Conservation (phyloP, 1,284 basidiomycete species). For the Tylopilus sp. region DNA sequence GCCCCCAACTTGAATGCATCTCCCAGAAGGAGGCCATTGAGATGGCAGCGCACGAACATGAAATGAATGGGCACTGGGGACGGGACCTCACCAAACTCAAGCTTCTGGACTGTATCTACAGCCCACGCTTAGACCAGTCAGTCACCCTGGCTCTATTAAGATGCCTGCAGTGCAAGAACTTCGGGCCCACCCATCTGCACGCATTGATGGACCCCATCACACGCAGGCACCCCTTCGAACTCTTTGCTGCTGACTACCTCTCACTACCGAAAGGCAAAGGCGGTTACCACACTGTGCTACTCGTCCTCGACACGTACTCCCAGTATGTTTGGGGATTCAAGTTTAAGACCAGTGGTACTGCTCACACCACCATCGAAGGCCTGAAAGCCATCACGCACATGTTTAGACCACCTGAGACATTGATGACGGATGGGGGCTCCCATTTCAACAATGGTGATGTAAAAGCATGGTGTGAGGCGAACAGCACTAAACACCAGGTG, state of each 20-base stretch:
- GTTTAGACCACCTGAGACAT: conserved; percentile 39
- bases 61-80: conserved; percentile 29
- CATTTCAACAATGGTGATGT: conserved; percentile 50
- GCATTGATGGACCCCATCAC: background rate
- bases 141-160: conserved; percentile 7
- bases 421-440: conserved; percentile 49
- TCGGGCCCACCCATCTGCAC: background rate
- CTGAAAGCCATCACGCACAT: conserved; percentile 36
- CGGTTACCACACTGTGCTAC: conserved; percentile 29
- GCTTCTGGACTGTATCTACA: conserved; percentile 26
- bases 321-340: conserved; percentile 36
- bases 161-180: conserved; percentile 1
- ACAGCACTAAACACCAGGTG: conserved; percentile 33
- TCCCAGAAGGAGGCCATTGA: conserved; percentile 27
- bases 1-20: conserved; percentile 32
- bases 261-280: conserved; percentile 33
- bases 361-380: conserved; percentile 24
- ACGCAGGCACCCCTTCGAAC: conserved; percentile 15
- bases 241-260: conserved; percentile 38
- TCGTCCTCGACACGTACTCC: conserved; percentile 33
- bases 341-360: conserved; percentile 29
- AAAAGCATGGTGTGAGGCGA: conserved; percentile 35
- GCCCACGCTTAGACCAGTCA: conserved; percentile 29
- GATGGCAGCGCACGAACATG: conserved; percentile 19
- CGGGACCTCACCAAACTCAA: conserved; percentile 25